A percentile compares a stretch with the other conserved stretches of the same genome.
Conservation (phyloP, 2,329 filamentous ascomycete species). For the Venturia effusa region DNA sequence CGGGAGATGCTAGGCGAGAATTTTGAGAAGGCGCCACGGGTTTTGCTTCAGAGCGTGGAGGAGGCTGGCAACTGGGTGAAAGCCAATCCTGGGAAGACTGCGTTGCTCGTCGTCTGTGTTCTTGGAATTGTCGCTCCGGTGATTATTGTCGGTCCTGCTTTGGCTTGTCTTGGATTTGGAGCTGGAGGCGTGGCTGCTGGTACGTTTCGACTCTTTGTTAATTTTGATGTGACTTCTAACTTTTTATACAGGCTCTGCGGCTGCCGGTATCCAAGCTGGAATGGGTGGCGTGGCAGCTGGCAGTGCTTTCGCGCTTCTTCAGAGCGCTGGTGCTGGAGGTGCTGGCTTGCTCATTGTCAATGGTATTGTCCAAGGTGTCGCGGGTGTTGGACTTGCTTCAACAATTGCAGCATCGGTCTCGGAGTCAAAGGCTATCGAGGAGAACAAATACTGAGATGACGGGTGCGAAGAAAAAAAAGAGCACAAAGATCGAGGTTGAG, state of each 20-base stretch:
- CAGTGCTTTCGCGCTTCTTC: neutral
- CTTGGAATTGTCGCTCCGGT: neutral
- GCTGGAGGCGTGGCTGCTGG: neutral
- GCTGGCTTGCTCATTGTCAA: neutral
- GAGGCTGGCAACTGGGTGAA: constrained; percentile 22
- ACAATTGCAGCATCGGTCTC: neutral
- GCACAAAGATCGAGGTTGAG: neutral
- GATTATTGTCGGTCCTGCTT: neutral
- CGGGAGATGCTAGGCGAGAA: neutral
- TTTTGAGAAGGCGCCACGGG: neutral
- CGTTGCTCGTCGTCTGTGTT: neutral
- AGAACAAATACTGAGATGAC: no score
- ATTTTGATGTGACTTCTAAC: neutral
- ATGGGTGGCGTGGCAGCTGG: neutral
- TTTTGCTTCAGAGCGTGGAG: neutral
- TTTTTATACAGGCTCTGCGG: neutral
- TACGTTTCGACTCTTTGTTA: neutral
- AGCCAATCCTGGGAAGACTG: constrained; percentile 24
- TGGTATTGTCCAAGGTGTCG: neutral
- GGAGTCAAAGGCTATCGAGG: neutral
- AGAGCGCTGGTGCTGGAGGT: constrained; percentile 8
- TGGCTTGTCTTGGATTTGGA: neutral
- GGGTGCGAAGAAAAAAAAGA: no score
- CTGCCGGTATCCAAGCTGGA: neutral
- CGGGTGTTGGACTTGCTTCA: neutral